Percentiles rank a stretch among this genome's conserved stretches.
Evolutionary conservation across 768 basidiomycete species (phyloP).

Genomic region (Boletus sensibilis): DNA sequence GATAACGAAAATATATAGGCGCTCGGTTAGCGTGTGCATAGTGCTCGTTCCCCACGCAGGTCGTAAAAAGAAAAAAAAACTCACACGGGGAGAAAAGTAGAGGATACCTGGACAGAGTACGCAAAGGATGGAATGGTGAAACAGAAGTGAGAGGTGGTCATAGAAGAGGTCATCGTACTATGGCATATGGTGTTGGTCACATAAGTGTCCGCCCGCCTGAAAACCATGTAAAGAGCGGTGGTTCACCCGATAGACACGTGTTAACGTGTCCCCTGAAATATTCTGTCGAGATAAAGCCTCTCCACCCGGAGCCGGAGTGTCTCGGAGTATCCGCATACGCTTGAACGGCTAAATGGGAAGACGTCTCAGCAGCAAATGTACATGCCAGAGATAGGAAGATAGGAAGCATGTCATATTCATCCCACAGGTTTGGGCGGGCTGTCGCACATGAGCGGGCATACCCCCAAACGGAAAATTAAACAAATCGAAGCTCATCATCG

Average conservation of each 20-base stretch:
- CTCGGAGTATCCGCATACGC: neutral
- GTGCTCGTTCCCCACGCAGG: neutral
- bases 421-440: neutral
- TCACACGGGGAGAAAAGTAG: neutral
- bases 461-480: constrained; percentile 12
- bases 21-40: neutral
- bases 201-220: neutral
- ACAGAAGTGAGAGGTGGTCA: neutral
- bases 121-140: neutral
- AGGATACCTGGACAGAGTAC: neutral
- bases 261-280: neutral
- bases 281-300: neutral
- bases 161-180: neutral
- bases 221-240: neutral
- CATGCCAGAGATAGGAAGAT: neutral
- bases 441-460: constrained; percentile 4
- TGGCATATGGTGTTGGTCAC: neutral
- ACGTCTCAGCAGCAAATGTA: neutral
- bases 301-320: neutral
- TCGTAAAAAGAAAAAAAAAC: neutral
- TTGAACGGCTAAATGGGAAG: neutral
- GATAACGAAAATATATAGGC: neutral
- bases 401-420: neutral
- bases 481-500: constrained; percentile 1
- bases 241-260: too few relatives aligned